Base-by-base conservation (phyloP, 2,329 filamentous ascomycete species). In the Aspergillus quadricinctus region DNA sequence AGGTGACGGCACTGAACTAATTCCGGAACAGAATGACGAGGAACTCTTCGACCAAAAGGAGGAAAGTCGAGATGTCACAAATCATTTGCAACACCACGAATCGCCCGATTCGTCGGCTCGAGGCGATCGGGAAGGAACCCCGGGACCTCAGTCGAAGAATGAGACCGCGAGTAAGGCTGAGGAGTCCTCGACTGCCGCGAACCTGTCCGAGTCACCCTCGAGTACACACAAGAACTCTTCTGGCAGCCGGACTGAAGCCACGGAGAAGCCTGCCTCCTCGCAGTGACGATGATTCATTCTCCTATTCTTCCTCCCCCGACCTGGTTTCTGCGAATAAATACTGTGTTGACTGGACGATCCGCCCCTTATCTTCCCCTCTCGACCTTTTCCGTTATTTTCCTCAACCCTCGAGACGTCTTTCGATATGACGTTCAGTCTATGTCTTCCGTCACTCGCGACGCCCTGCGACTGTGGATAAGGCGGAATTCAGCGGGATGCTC, bases 31-130 rank as follows among this genome's bases (percentile, higher is more conserved):
- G 72, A 87, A 92, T 75, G 92, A 97, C 71, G 86, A 89, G 62
- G 92, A 96, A 68, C 93, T 96, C 87, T 96, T 97, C 77, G 91
- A 97, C 74, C 88, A 92, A 67, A 88, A 91, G 72, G 90, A 95
- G 70, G 84, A 86, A 66, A 90, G 95, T 70, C 90, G 90, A 73
- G 92, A 96, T 71, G 81, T 92, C 61, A 87, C 85, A 63, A 92
- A 88, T 73, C 91, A 96, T 78, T 89, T 94, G 59, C 83, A 85
- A 71, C 92, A 90, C 78, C 92, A 90, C 78, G 61, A 66, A 57
- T 73, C 80, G 48, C 54, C 69, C 45, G 69, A 71, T 17, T 37
- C 31, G 48, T 65, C 72, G 29, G 64, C 64, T 52, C 70, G 78
- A 59, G 75, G 70, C 58, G 73, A 77, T 56, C 76, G 80, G 56